These are phyloP conservation scores for Candida tammaniensis DNA, from an alignment of 805 yeast genomes.

Conservation along the genomic window DNA sequence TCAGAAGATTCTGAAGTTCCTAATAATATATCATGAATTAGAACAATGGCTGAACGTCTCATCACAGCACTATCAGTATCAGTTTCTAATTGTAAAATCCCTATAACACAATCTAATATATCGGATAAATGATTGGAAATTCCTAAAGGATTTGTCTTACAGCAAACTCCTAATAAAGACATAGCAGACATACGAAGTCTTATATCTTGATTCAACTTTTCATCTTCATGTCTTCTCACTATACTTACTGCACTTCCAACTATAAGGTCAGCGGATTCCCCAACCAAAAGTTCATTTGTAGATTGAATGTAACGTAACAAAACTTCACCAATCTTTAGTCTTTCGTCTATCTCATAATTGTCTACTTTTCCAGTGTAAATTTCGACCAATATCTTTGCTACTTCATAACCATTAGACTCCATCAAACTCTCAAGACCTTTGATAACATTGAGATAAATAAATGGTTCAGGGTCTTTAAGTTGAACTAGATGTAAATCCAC, in stretches of 20 bases:
- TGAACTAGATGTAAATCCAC: conserved; percentile 61
- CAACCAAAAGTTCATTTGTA: conserved; percentile 48
- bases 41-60: conserved; percentile 72
- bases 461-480: conserved; percentile 79
- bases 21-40: conserved; percentile 59
- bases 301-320: conserved; percentile 55
- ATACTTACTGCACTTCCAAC: conserved; percentile 41
- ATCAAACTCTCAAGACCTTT: conserved; percentile 68
- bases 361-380: conserved; percentile 32
- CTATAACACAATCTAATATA: conserved; percentile 72
- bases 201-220: conserved; percentile 44
- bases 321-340: conserved; percentile 83
- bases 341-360: conserved; percentile 51
- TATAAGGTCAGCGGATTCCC: conserved; percentile 40
- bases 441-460: conserved; percentile 78
- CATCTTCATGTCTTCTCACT: conserved; percentile 26
- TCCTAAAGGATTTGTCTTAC: conserved; percentile 58
- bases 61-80: conserved; percentile 48
- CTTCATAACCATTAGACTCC: conserved; percentile 36
- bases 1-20: conserved; percentile 46
- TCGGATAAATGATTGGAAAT: conserved; percentile 47
- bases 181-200: conserved; percentile 80
- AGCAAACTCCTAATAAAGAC: conserved; percentile 75
- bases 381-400: conserved; percentile 35
- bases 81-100: conserved; percentile 63